These are phyloP conservation scores for Blastobotrys malaysiensis DNA, from an alignment of 1,139 yeast species.

Conservation along the genomic window DNA sequence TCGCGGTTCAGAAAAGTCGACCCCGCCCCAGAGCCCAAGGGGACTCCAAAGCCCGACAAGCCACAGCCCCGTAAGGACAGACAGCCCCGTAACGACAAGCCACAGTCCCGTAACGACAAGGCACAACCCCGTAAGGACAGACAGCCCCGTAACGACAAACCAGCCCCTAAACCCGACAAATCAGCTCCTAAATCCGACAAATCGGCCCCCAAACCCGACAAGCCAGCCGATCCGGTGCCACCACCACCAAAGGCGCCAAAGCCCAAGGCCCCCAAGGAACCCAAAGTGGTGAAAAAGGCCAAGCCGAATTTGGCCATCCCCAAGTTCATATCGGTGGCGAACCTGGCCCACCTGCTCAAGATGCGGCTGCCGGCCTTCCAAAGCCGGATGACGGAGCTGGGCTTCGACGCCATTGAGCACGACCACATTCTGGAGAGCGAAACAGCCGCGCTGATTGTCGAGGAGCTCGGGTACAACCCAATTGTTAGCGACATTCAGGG, in stretches of 20 bases:
- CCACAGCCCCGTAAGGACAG: too few species aligned
- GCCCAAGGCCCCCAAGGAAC: background rate
- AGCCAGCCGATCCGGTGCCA: too few species aligned
- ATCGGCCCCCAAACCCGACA: too few species aligned
- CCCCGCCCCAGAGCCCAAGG: background rate
- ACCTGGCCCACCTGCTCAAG: conserved; percentile 65
- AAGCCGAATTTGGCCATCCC: conserved; percentile 50
- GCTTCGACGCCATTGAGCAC: conserved; percentile 69
- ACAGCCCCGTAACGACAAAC: too few species aligned
- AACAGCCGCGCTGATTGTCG: conserved; percentile 79
- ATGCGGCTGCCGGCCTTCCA: conserved; percentile 59
- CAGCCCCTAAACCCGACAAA: too few species aligned
- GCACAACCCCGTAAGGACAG: too few species aligned
- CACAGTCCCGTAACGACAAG: too few species aligned
- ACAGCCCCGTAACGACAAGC: too few species aligned
- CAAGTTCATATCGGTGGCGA: conserved; percentile 66
- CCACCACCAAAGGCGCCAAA: background rate
- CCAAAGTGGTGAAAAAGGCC: background rate
- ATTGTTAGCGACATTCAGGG: conserved; percentile 54
- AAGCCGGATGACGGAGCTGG: conserved; percentile 56
- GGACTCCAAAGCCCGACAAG: background rate
- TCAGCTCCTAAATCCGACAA: too few species aligned
- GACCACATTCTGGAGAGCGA: conserved; percentile 82
- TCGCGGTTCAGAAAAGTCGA: background rate
- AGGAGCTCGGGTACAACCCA: conserved; percentile 72